These are phyloP conservation scores for Lachnellula arida DNA, from an alignment of 2,329 filamentous ascomycete genomes.

Conservation along the genomic window DNA sequence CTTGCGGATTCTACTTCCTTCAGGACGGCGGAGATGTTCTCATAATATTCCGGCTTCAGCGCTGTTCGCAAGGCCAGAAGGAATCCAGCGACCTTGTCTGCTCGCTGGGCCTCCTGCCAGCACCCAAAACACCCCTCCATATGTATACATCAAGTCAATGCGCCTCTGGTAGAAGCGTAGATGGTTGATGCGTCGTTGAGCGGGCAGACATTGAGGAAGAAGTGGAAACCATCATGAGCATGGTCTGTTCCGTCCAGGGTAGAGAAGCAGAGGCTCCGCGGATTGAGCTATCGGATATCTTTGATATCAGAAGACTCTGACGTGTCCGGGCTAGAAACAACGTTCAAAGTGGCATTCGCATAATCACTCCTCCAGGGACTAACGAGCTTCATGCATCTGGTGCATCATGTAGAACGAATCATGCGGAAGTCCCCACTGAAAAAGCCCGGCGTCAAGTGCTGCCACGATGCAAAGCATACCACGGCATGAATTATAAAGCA, in stretches of 20 bases:
- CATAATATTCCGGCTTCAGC: constrained; percentile 40
- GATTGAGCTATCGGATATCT: constrained; percentile 7
- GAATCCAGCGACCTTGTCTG: constrained; percentile 42
- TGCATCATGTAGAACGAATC: constrained; percentile 22
- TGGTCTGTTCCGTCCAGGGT: constrained; percentile 4
- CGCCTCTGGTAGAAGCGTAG: constrained; percentile 15
- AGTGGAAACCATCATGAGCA: constrained; percentile 10
- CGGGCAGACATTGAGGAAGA: constrained; percentile 7
- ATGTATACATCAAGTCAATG: constrained; percentile 28
- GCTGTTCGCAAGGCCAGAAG: constrained; percentile 46
- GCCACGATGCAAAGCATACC: constrained; percentile 29
- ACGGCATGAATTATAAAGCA: constrained; percentile 16
- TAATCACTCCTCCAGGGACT: constrained; percentile 23
- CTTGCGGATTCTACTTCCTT: constrained; percentile 33
- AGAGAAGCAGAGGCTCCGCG: constrained; percentile 20
- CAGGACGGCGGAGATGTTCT: constrained; percentile 44
- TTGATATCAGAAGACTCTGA: constrained; percentile 24
- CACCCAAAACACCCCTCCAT: constrained; percentile 40
- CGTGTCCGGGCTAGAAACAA: constrained; percentile 24
- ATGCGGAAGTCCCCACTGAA: constrained; percentile 15
- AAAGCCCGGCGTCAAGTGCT: constrained; percentile 13
- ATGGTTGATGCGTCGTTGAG: constrained; percentile 12
- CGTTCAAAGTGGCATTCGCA: constrained; percentile 16
- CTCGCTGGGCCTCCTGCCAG: constrained; percentile 49
- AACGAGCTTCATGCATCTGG: constrained; percentile 7